phyloP scores from a whole-genome alignment of 2,329 filamentous ascomycete genomes.

The Sporothrix brasiliensis region DNA sequence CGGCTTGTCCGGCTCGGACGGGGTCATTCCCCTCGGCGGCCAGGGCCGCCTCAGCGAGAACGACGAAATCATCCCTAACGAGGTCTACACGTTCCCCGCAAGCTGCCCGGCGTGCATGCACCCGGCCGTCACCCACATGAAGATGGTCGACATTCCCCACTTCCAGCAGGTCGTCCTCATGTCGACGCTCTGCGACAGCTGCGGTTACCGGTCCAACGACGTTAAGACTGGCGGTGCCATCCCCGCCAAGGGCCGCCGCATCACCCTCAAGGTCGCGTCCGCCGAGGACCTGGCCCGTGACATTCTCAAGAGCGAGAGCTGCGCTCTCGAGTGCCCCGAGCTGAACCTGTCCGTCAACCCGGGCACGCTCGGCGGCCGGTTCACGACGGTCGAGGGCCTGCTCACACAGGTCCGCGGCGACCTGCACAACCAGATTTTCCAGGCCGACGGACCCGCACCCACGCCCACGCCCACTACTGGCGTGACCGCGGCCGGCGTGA shows the following conservation, averaged over 20 bases:
- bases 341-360: slow-evolving; percentile 86
- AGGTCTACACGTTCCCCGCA: slow-evolving; percentile 90
- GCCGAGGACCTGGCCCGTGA: slow-evolving; percentile 80
- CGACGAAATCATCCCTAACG: slow-evolving; percentile 86
- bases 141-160: slow-evolving; percentile 96
- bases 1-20: slow-evolving; percentile 49
- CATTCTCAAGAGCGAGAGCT: slow-evolving; percentile 95
- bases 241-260: slow-evolving; percentile 80
- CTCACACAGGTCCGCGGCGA: slow-evolving; percentile 91
- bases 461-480: background rate
- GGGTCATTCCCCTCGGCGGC: slow-evolving; percentile 55
- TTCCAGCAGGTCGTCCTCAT: slow-evolving; percentile 98
- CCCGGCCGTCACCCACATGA: slow-evolving; percentile 90
- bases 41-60: slow-evolving; percentile 51
- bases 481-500: background rate
- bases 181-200: slow-evolving; percentile 88
- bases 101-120: slow-evolving; percentile 89
- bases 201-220: slow-evolving; percentile 93
- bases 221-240: slow-evolving; percentile 96
- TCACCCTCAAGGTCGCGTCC: slow-evolving; percentile 72
- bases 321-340: slow-evolving; percentile 82
- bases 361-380: slow-evolving; percentile 90
- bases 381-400: slow-evolving; percentile 94
- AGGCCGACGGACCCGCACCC: slow-evolving; percentile 43
- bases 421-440: slow-evolving; percentile 83